A percentile compares a stretch with the other conserved stretches of the same genome.
phyloP scores from a whole-genome alignment of 768 basidiomycete species.

The Panaeolus cyanescens region DNA sequence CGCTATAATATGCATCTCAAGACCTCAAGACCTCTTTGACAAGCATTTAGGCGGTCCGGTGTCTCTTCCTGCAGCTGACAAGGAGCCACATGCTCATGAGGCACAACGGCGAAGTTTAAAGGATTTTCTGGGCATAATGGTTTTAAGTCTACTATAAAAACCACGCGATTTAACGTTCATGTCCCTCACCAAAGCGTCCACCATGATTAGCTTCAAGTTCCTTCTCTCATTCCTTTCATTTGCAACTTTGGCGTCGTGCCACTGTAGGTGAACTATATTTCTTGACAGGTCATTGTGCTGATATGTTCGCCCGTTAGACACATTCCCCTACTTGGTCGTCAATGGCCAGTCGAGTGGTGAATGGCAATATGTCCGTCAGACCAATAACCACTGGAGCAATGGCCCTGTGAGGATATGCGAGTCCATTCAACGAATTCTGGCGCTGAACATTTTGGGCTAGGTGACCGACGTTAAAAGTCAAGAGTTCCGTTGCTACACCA shows the following conservation, averaged over 20 bases:
- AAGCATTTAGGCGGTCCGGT: too few relatives aligned
- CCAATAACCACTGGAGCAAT: slow-evolving; percentile 10
- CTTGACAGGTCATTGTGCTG: neutral
- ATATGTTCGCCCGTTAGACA: slow-evolving; percentile 4
- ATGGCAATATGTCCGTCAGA: slow-evolving; percentile 12
- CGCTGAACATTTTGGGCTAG: neutral
- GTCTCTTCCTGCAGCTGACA: too few relatives aligned
- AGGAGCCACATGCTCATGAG: too few relatives aligned
- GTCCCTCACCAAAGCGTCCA: neutral
- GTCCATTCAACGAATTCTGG: neutral
- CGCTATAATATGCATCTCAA: too few relatives aligned
- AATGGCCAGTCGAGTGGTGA: slow-evolving; percentile 5
- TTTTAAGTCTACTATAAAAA: neutral
- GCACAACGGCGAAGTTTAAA: too few relatives aligned
- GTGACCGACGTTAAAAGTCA: slow-evolving; percentile 11
- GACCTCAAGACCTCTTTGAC: too few relatives aligned
- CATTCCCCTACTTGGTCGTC: slow-evolving; percentile 13
- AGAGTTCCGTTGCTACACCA: slow-evolving; percentile 16
- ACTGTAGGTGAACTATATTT: neutral
- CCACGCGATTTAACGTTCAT: neutral
- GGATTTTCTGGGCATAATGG: neutral
- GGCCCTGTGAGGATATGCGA: neutral
- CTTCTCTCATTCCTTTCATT: neutral
- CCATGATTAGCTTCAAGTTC: neutral
- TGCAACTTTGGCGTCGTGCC: neutral